A percentile compares a stretch with the other conserved stretches of the same genome.
Evolutionary conservation across 164 flowering plant genomes (phyloP).

Genomic region (Cinnamomum micranthum): DNA sequence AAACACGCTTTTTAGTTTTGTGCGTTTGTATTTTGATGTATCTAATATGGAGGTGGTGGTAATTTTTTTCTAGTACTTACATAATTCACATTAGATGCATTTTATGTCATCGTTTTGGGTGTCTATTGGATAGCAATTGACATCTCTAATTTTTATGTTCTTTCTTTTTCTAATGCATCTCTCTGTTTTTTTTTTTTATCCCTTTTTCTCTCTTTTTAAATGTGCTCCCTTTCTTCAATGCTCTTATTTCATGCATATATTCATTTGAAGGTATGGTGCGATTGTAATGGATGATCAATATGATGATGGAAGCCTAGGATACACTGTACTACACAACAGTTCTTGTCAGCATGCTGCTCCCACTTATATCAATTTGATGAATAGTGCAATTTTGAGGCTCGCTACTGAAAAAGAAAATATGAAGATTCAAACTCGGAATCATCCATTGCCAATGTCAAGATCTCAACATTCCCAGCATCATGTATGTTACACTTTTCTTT

Average conservation of each 20-base stretch:
- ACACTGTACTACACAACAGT: constrained; percentile 86
- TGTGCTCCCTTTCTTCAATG: not conserved
- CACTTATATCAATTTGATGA: constrained; percentile 82
- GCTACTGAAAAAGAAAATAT: constrained; percentile 63
- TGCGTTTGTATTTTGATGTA: too few relatives aligned
- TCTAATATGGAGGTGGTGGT: too few relatives aligned
- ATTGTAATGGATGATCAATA: constrained; percentile 80
- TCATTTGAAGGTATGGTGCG: constrained; percentile 80
- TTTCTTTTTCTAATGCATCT: not conserved
- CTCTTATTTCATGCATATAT: not conserved
- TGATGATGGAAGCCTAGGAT: constrained; percentile 86
- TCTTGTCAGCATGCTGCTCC: constrained; percentile 97
- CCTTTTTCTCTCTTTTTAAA: not conserved
- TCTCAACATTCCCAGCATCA: constrained; percentile 84
- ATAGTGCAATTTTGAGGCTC: constrained; percentile 85
- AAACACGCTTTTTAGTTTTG: too few relatives aligned
- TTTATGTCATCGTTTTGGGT: too few relatives aligned
- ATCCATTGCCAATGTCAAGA: constrained; percentile 82
- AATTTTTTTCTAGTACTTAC: too few relatives aligned
- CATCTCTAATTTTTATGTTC: too few relatives aligned
- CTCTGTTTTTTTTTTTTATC: constrained; percentile 1
- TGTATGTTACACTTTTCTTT: constrained; percentile 39
- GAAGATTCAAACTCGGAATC: constrained; percentile 84
- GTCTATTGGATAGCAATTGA: too few relatives aligned
- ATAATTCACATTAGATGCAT: too few relatives aligned